Percentiles rank a stretch among this genome's conserved stretches.
phyloP scores from a whole-genome alignment of 345 rosid species.

The Hibiscus syriacus region DNA sequence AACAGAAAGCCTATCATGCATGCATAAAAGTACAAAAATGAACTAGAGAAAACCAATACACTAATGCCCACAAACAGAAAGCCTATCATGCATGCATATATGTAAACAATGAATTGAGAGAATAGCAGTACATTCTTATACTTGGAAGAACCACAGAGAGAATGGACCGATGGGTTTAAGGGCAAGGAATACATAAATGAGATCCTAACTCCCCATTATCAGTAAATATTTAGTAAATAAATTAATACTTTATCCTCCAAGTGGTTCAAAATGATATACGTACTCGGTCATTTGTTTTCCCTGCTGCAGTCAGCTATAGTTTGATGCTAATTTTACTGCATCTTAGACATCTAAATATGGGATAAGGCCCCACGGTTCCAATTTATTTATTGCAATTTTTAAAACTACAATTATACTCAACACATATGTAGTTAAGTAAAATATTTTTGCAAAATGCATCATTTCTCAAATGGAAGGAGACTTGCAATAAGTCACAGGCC shows the following conservation, averaged over 20 bases:
- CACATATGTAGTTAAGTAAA: background rate
- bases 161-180: background rate
- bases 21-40: background rate
- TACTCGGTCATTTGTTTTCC: background rate
- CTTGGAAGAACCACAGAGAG: background rate
- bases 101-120: background rate
- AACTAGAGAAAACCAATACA: no score
- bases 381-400: background rate
- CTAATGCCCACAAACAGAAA: no score
- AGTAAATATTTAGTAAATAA: background rate
- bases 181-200: background rate
- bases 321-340: background rate
- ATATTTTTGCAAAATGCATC: no score
- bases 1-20: no score
- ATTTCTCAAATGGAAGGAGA: background rate
- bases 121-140: background rate
- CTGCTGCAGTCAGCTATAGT: background rate
- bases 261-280: background rate
- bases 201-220: background rate
- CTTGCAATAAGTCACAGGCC: background rate
- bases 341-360: slow-evolving; percentile 1
- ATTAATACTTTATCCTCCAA: background rate
- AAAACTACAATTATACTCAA: background rate
- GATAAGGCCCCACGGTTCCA: no score
- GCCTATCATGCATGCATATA: background rate